These are phyloP conservation scores for Metarhizium album DNA, from an alignment of 2,329 filamentous ascomycete species.

Conservation along the genomic window DNA sequence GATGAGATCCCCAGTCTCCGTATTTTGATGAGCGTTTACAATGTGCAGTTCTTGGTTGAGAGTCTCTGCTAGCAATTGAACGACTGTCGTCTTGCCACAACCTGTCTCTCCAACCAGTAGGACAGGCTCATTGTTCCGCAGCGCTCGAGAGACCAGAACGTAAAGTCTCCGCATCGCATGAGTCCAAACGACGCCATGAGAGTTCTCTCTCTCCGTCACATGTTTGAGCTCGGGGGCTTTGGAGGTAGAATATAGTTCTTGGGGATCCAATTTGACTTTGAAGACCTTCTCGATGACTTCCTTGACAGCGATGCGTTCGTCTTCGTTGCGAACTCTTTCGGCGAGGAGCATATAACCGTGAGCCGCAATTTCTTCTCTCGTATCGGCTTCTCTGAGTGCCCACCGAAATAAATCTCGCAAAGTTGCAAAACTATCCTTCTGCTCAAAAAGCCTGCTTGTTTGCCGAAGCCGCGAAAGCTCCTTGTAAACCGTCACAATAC, in stretches of 20 bases:
- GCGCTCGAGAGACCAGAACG: constrained; percentile 74
- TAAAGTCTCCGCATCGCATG: constrained; percentile 87
- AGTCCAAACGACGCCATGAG: constrained; percentile 79
- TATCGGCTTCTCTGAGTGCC: constrained; percentile 77
- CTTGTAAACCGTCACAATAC: constrained; percentile 89
- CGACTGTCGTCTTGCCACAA: constrained; percentile 95
- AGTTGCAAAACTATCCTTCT: constrained; percentile 95
- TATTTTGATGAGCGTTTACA: constrained; percentile 96
- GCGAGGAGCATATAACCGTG: constrained; percentile 96
- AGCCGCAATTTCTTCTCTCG: constrained; percentile 74
- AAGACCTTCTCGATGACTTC: constrained; percentile 82
- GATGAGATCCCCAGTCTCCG: constrained; percentile 94
- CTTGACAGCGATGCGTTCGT: constrained; percentile 78
- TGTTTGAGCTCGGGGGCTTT: constrained; percentile 45
- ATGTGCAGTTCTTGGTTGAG: constrained; percentile 68
- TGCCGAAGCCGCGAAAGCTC: constrained; percentile 85
- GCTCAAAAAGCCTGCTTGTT: constrained; percentile 84
- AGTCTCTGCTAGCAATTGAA: constrained; percentile 80
- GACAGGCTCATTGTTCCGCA: constrained; percentile 86
- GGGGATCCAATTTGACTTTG: constrained; percentile 70
- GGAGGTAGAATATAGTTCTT: constrained; percentile 57
- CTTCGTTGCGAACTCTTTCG: constrained; percentile 83
- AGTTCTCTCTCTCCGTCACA: constrained; percentile 34
- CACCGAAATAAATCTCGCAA: constrained; percentile 92
- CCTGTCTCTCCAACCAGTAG: constrained; percentile 93